Conservation (phyloP, 768 basidiomycete species). For the Cystofilobasidium macerans region DNA sequence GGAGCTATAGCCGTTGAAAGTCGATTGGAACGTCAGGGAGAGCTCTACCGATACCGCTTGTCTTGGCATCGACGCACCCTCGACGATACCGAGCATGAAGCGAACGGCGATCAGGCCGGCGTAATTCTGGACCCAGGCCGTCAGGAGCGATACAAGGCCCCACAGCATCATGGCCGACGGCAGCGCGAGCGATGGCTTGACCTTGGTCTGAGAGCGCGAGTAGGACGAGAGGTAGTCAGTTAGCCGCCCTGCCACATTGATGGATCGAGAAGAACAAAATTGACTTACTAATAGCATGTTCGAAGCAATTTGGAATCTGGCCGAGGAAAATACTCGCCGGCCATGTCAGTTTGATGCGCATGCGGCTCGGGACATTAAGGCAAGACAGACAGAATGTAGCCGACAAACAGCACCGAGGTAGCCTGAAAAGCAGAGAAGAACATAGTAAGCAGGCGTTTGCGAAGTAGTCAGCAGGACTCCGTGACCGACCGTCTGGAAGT, state of each 20-base stretch:
- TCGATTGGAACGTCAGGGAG: background rate
- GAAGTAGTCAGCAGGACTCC: no score
- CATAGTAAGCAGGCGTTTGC: no score
- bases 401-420: background rate
- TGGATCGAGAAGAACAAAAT: background rate
- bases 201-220: background rate
- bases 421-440: no score
- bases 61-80: background rate
- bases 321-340: no score
- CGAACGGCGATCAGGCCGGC: background rate
- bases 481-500: no score
- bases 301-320: background rate
- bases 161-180: background rate
- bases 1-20: background rate
- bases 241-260: background rate
- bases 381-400: background rate
- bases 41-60: background rate
- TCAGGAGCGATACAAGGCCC: background rate
- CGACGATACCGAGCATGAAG: background rate
- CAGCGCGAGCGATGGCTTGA: background rate
- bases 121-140: background rate
- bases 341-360: no score
- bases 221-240: background rate
- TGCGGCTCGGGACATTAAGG: no score
- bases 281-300: background rate